phyloP scores from a whole-genome alignment of 208 protist genomes.

The Polymyxa betae region DNA sequence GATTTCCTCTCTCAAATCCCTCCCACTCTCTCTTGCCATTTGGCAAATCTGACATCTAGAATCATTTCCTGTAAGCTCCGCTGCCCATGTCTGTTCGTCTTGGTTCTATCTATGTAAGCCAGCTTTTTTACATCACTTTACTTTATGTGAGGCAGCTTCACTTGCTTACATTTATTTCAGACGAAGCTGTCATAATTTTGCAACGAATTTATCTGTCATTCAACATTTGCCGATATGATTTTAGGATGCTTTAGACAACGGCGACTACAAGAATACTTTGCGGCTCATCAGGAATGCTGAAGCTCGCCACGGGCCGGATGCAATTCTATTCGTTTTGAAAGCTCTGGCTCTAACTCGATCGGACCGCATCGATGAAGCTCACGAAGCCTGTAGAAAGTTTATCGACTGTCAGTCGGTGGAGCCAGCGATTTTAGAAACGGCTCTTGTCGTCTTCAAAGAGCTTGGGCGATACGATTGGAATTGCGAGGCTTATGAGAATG shows the following conservation, averaged over 20 bases:
- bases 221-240: too few relatives aligned
- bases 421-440: constrained; percentile 1
- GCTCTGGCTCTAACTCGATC: neutral
- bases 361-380: constrained; percentile 5
- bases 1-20: too few relatives aligned
- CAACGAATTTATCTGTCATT: too few relatives aligned
- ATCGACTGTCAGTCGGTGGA: neutral
- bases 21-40: too few relatives aligned
- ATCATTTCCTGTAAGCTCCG: too few relatives aligned
- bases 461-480: neutral
- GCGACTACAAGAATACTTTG: neutral
- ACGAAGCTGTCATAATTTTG: too few relatives aligned
- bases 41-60: too few relatives aligned
- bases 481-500: neutral
- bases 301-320: neutral
- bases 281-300: constrained; percentile 17
- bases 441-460: constrained; percentile 12
- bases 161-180: too few relatives aligned
- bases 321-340: neutral
- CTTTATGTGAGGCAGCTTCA: too few relatives aligned
- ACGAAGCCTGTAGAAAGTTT: neutral
- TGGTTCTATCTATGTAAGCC: too few relatives aligned
- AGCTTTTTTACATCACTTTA: too few relatives aligned
- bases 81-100: too few relatives aligned
- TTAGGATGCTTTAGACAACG: constrained; percentile 27